These are phyloP conservation scores for Chloris gayana DNA, from an alignment of 176 grass and related monocot species.

Conservation along the genomic window DNA sequence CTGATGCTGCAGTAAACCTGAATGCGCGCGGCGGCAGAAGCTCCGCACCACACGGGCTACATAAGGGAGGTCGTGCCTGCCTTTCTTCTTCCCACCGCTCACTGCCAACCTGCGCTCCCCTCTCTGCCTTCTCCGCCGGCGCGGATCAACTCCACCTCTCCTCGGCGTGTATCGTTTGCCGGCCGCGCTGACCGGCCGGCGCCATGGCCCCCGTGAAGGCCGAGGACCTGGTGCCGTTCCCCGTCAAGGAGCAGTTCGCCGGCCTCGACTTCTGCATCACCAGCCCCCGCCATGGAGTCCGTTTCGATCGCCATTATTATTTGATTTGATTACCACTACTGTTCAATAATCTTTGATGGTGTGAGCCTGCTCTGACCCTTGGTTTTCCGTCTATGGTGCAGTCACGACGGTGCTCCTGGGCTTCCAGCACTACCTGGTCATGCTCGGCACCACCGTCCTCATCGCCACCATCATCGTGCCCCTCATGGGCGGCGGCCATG, in stretches of 20 bases:
- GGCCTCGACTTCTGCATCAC: constrained; percentile 93
- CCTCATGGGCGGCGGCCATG: constrained; percentile 88
- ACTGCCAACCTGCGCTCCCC: neutral
- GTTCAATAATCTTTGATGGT: neutral
- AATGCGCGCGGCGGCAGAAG: neutral
- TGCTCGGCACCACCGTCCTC: constrained; percentile 93
- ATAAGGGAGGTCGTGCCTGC: constrained; percentile 28
- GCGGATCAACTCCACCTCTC: neutral
- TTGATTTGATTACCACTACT: neutral
- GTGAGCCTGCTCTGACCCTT: neutral
- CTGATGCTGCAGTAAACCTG: constrained; percentile 9
- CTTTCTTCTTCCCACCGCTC: constrained; percentile 28
- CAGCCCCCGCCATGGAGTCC: constrained; percentile 89
- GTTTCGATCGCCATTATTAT: constrained; percentile 3
- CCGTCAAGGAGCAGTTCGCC: constrained; percentile 64
- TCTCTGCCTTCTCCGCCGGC: neutral
- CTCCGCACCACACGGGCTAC: constrained; percentile 7
- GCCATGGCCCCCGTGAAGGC: constrained; percentile 53
- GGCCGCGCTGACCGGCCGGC: neutral
- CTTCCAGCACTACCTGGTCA: constrained; percentile 97
- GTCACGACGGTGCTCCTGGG: constrained; percentile 62
- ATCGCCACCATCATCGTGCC: constrained; percentile 91
- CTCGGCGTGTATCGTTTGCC: too few relatives aligned
- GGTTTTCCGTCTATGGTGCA: constrained; percentile 7
- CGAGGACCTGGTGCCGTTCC: constrained; percentile 62